Evolutionary conservation across 768 basidiomycete genomes (phyloP).

Genomic region (Termitomyces sp.): DNA sequence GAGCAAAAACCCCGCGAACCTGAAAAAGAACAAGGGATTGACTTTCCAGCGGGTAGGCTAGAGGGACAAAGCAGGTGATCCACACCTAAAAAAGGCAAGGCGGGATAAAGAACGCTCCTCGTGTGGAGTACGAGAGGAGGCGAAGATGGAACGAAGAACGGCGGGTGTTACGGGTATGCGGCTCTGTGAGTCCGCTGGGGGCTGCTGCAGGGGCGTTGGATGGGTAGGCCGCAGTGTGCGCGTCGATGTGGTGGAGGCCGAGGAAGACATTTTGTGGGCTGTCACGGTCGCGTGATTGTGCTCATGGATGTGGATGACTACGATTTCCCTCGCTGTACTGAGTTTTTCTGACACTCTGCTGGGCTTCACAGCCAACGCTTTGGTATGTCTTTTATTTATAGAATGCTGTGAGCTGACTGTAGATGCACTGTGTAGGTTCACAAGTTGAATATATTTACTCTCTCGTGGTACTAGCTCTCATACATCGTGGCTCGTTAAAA

Average conservation of each 20-base stretch:
- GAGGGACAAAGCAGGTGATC: background rate
- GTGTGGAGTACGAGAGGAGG: constrained; percentile 74
- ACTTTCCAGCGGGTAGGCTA: background rate
- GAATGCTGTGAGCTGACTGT: background rate
- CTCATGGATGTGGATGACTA: background rate
- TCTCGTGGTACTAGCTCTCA: constrained; percentile 2
- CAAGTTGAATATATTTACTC: constrained; percentile 15
- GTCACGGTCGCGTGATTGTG: constrained; percentile 16
- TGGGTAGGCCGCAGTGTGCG: constrained; percentile 35
- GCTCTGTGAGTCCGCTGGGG: constrained; percentile 41
- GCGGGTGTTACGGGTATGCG: constrained; percentile 83
- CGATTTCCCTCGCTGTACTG: background rate
- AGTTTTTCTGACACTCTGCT: background rate
- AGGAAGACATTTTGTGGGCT: constrained; percentile 35
- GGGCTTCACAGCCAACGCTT: background rate
- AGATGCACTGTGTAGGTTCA: background rate
- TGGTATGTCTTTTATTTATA: background rate
- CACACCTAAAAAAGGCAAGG: constrained; percentile 80
- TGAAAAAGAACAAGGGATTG: constrained; percentile 20
- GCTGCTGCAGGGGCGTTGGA: constrained; percentile 27
- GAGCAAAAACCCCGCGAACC: constrained; percentile 78
- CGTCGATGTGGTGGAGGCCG: constrained; percentile 47
- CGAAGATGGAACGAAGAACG: constrained; percentile 77
- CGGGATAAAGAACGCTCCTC: constrained; percentile 84
- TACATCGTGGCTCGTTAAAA: constrained; percentile 10